A percentile compares a stretch with the other conserved stretches of the same genome.
These are phyloP conservation scores for Penicillium nordicum DNA, from an alignment of 2,329 filamentous ascomycete genomes.

Conservation along the genomic window DNA sequence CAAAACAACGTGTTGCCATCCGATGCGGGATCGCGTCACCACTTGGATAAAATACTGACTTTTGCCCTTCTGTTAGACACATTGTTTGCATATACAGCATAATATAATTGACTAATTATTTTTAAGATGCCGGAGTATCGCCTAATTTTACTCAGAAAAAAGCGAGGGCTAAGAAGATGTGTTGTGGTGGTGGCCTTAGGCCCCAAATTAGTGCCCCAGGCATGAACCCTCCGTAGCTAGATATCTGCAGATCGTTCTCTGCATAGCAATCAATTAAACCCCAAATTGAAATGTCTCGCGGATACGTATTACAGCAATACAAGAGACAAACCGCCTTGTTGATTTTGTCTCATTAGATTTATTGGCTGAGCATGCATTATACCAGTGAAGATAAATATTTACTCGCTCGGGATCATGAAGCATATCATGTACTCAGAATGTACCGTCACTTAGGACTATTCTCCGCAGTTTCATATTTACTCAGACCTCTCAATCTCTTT, in stretches of 20 bases:
- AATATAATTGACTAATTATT: too few relatives aligned
- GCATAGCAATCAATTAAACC: neutral
- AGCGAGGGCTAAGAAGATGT: too few relatives aligned
- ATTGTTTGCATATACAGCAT: neutral
- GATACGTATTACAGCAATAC: neutral
- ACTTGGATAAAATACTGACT: neutral
- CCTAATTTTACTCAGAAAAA: neutral
- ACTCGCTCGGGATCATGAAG: neutral
- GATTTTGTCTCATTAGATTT: neutral
- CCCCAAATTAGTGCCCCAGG: too few relatives aligned
- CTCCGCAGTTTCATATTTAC: constrained; percentile 12
- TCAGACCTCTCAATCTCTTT: constrained; percentile 11
- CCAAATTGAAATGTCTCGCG: neutral
- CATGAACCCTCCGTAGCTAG: too few relatives aligned
- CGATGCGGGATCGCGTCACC: neutral
- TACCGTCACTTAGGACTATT: neutral
- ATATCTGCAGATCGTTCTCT: too few relatives aligned
- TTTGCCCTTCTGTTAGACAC: neutral
- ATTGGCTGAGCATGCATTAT: neutral
- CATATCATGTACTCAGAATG: neutral
- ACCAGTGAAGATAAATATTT: neutral
- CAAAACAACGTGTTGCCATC: neutral
- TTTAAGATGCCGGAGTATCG: neutral
- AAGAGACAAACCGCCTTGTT: neutral
- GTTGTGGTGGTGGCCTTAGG: too few relatives aligned